A percentile compares a stretch with the other conserved stretches of the same genome.
phyloP scores from a whole-genome alignment of 441 rosid genomes.

The Manihot esculenta region DNA sequence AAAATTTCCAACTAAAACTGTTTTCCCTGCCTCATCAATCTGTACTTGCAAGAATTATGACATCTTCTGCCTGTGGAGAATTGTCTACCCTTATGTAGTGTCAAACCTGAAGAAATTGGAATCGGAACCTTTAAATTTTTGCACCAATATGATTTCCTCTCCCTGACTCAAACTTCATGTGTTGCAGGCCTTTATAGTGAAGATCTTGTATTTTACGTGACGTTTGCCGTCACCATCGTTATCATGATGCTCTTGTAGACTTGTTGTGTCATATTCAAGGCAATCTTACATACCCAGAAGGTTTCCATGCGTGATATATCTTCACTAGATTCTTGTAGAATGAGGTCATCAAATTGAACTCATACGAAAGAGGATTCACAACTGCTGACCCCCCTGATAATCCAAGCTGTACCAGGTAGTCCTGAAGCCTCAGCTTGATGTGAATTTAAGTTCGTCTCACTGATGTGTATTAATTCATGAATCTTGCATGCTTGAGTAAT shows the following conservation, averaged over 20 bases:
- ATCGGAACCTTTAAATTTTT: neutral
- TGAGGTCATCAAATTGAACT: conserved; percentile 17
- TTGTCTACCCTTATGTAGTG: neutral
- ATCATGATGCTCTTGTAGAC: conserved; percentile 25
- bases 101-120: neutral
- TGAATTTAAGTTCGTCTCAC: conserved; percentile 20
- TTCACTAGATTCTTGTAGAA: conserved; percentile 11
- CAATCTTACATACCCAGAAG: neutral
- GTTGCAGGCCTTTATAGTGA: conserved; percentile 53
- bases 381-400: neutral
- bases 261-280: neutral
- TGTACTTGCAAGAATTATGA: neutral
- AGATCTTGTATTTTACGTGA: conserved; percentile 29
- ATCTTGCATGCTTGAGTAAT: conserved; percentile 43
- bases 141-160: conserved; percentile 1
- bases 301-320: too few species aligned
- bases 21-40: neutral
- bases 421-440: conserved; percentile 11
- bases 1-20: neutral
- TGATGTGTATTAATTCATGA: conserved; percentile 40
- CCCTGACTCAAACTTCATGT: conserved; percentile 9
- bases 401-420: conserved; percentile 6
- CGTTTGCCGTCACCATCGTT: conserved; percentile 28
- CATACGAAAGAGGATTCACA: conserved; percentile 2
- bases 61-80: neutral